A percentile compares a stretch with the other conserved stretches of the same genome.
phyloP scores from a whole-genome alignment of 2,329 filamentous ascomycete genomes.

The Zelopaecilomyces penicillatus region DNA sequence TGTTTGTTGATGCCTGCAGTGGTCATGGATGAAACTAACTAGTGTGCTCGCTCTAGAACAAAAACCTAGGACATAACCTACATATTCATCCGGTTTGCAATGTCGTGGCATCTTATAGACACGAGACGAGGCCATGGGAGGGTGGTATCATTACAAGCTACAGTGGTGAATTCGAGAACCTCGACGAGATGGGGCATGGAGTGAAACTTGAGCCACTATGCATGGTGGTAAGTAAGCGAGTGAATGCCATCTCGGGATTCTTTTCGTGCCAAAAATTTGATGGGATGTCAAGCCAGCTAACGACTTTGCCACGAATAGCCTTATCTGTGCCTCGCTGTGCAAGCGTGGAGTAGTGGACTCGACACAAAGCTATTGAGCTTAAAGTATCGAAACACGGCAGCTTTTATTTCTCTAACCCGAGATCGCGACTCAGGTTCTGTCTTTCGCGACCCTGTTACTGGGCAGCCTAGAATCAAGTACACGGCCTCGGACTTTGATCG shows the following conservation, averaged over 20 bases:
- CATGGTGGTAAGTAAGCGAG: constrained; percentile 49
- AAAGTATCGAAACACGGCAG: constrained; percentile 59
- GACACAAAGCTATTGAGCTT: constrained; percentile 65
- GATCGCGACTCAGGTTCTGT: constrained; percentile 71
- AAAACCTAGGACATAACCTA: constrained; percentile 73
- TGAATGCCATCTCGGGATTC: too few species aligned
- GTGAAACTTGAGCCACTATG: constrained; percentile 68
- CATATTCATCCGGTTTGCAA: constrained; percentile 67
- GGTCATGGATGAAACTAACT: neutral
- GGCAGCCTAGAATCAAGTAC: constrained; percentile 61
- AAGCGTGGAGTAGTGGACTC: constrained; percentile 60
- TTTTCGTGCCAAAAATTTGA: neutral
- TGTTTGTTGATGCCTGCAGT: too few species aligned
- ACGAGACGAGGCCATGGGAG: constrained; percentile 64
- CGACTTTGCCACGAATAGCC: constrained; percentile 38
- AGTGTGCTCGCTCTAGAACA: constrained; percentile 43
- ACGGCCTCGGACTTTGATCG: constrained; percentile 63
- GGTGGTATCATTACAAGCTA: constrained; percentile 72
- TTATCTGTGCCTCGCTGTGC: constrained; percentile 49
- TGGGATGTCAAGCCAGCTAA: neutral
- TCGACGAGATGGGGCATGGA: constrained; percentile 74
- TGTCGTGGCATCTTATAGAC: constrained; percentile 54
- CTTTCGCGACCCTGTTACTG: constrained; percentile 60
- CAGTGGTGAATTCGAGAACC: constrained; percentile 68
- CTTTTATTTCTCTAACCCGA: constrained; percentile 64